Base-by-base conservation (phyloP, 257 asterid species). In the Solanum rostratum region DNA sequence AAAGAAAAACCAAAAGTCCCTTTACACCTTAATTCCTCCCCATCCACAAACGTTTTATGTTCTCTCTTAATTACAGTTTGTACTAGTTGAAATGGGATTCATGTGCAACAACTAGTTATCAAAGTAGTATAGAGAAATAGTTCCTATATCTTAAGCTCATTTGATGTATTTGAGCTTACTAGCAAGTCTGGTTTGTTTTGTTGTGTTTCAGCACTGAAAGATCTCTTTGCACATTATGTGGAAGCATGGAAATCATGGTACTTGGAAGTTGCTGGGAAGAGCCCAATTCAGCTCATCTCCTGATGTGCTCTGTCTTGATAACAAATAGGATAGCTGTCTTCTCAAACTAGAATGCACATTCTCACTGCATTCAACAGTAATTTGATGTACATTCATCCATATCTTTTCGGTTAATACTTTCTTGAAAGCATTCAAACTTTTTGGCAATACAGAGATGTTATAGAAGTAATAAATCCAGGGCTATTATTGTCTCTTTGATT, bases 161-260 rank as follows among this genome's bases (percentile, higher is more conserved):
- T 46, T 10, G 59, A 15, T 24, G 43, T 46, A 24, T 24, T 15
- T 18, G 82, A 78, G 82, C 82, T 78, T 78, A 78, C 12, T 8
- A 27, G 27, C 22, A 83, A 88, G 80, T 65, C 63, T 50, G 33
- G 60, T 70, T 88, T 59, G 74, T 88, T 88, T 88, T 69, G 81
- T 84, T 84, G 78, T 84, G 76, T 87, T 83, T 80, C 97, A 96
- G 99, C 97, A 66, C 57, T 96, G 89, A 92, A 90, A 86, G 98
- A 96, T 85, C 97, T 96, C 14, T 95, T 96, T 82, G 89, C 92
- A n/a, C 99, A 95, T 86, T 96, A 91, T 49, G 94, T 89, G 52
- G 98, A 95, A 87, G 99, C 99, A 16, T 96, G 98, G 98, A 91
- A 91, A 76, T 92, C 98, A 45, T 96, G 99, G 99, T 93, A 89